phyloP scores from a whole-genome alignment of 768 basidiomycete species.

The Boletus rufocinnamomeus region DNA sequence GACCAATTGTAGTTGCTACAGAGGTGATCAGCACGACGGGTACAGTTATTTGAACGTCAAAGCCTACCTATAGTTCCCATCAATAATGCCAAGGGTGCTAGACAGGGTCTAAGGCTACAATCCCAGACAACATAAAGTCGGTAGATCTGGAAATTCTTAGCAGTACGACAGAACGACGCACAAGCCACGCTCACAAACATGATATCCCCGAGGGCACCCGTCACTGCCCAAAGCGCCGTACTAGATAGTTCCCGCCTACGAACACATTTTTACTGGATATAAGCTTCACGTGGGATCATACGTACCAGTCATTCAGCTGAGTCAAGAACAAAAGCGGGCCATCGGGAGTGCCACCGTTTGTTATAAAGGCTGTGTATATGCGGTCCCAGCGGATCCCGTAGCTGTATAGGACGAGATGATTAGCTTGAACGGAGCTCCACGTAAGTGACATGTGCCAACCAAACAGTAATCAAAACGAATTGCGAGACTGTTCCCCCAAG shows the following conservation, averaged over 20 bases:
- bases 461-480: slow-evolving; percentile 11
- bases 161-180: background rate
- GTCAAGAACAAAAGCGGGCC: slow-evolving; percentile 7
- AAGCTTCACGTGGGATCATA: background rate
- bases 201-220: slow-evolving; percentile 5
- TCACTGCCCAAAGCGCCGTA: slow-evolving; percentile 9
- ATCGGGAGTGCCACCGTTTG: slow-evolving; percentile 1
- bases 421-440: background rate
- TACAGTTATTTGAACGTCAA: background rate
- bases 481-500: slow-evolving; percentile 6
- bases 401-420: background rate
- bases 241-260: slow-evolving; percentile 10
- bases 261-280: background rate
- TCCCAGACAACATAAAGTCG: slow-evolving; percentile 12
- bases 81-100: slow-evolving; percentile 3
- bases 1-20: background rate
- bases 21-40: background rate
- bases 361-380: slow-evolving; percentile 10
- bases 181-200: slow-evolving; percentile 3
- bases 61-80: slow-evolving; percentile 1
- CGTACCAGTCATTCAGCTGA: slow-evolving; percentile 7
- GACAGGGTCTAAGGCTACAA: slow-evolving; percentile 1
- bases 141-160: slow-evolving; percentile 6
- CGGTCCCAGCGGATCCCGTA: slow-evolving; percentile 11
- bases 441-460: background rate